Conservation (phyloP, 139 green algal species). For the Auxenochlorella pyrenoidosa region DNA sequence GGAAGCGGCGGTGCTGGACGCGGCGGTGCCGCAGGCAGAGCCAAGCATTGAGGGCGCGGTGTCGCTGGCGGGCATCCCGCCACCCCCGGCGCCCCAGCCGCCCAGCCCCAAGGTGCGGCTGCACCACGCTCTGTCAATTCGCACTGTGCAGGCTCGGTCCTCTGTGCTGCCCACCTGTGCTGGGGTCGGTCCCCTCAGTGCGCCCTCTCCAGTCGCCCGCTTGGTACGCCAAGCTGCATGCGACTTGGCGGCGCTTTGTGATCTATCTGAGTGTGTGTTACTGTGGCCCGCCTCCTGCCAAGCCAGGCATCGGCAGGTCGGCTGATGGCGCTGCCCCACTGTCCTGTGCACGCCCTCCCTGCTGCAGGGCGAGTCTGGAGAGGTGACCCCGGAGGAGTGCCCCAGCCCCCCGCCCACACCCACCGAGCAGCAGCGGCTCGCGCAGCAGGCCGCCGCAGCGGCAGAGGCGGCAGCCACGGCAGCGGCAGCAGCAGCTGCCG, state of each 20-base stretch:
- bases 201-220: too few relatives aligned
- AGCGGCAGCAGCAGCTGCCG: neutral
- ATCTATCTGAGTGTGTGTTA: too few relatives aligned
- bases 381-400: conserved; percentile 27
- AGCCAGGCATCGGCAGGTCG: too few relatives aligned
- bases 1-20: neutral
- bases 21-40: neutral
- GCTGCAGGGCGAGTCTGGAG: conserved; percentile 15
- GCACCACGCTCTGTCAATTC: too few relatives aligned
- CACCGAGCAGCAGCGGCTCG: neutral
- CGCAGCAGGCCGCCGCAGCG: neutral
- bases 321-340: too few relatives aligned
- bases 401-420: conserved; percentile 39
- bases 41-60: conserved; percentile 14
- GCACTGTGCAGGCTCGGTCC: too few relatives aligned
- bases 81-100: neutral
- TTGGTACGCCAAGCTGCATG: too few relatives aligned
- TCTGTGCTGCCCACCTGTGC: neutral
- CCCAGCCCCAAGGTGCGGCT: neutral
- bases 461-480: neutral
- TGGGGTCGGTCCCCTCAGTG: too few relatives aligned
- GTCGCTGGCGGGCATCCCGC: conserved; percentile 1
- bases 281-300: too few relatives aligned
- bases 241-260: too few relatives aligned
- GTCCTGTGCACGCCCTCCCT: too few relatives aligned